phyloP scores from a whole-genome alignment of 306 rosid genomes.

The Acacia melanoxylon region DNA sequence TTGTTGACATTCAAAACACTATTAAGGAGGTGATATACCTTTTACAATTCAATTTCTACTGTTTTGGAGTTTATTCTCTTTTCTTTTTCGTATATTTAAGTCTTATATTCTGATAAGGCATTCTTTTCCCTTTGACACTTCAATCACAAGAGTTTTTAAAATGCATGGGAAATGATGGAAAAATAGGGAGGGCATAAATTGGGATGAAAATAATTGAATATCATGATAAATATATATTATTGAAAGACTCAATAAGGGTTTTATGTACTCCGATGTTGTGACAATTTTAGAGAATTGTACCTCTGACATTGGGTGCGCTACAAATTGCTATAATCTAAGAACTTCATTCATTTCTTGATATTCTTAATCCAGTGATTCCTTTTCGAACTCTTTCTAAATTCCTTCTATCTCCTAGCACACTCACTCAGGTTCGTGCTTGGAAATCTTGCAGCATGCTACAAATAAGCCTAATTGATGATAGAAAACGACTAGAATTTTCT shows the following conservation, averaged over 20 bases:
- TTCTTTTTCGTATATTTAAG: neutral
- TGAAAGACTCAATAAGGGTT: neutral
- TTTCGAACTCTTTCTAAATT: neutral
- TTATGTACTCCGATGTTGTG: neutral
- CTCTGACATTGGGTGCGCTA: neutral
- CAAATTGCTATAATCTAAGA: too few species aligned
- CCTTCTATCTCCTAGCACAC: neutral
- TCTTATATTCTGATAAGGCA: neutral
- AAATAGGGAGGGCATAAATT: neutral
- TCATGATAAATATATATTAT: neutral
- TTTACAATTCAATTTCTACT: neutral
- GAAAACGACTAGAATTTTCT: neutral
- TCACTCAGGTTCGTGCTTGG: neutral
- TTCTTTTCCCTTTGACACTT: neutral
- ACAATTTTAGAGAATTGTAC: neutral
- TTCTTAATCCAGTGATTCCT: neutral
- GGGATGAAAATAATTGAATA: neutral
- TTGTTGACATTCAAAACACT: conserved; percentile 72
- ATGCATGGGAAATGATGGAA: neutral
- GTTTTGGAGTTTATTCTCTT: neutral
- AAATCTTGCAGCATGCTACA: neutral
- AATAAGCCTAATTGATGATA: neutral
- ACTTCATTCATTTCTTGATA: neutral
- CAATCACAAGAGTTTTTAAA: neutral
- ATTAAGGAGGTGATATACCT: conserved; percentile 66